Conservation (phyloP, 306 rosid genomes). For the Pyrus pyrifolia region DNA sequence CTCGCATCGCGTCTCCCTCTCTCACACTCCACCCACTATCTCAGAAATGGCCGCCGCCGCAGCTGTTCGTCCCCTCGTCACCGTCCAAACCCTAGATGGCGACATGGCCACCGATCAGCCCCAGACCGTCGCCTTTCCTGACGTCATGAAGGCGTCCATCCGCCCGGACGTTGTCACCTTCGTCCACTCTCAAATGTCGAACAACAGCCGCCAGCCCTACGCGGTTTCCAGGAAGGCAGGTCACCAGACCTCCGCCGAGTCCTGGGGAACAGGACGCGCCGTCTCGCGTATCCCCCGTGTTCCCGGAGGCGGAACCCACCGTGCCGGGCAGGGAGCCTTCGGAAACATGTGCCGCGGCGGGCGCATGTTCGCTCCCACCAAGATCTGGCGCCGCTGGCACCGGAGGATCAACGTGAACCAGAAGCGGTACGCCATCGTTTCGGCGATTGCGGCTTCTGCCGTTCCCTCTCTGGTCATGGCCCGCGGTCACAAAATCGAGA, state of each 20-base stretch:
- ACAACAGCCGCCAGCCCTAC: slow-evolving; percentile 67
- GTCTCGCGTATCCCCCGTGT: slow-evolving; percentile 93
- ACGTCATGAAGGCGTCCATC: slow-evolving; percentile 64
- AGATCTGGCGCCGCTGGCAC: slow-evolving; percentile 98
- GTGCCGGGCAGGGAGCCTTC: slow-evolving; percentile 85
- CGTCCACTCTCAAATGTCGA: slow-evolving; percentile 65
- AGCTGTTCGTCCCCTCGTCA: slow-evolving; percentile 74
- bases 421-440: slow-evolving; percentile 69
- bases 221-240: slow-evolving; percentile 75
- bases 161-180: slow-evolving; percentile 72
- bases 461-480: slow-evolving; percentile 65
- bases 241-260: slow-evolving; percentile 84
- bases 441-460: slow-evolving; percentile 87
- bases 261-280: slow-evolving; percentile 94
- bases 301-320: slow-evolving; percentile 88
- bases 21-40: background rate
- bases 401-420: slow-evolving; percentile 71
- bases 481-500: slow-evolving; percentile 66
- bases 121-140: slow-evolving; percentile 43
- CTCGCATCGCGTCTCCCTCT: background rate
- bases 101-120: slow-evolving; percentile 62
- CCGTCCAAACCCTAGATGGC: slow-evolving; percentile 62
- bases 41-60: slow-evolving; percentile 52
- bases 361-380: slow-evolving; percentile 86
- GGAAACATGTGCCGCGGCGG: slow-evolving; percentile 98